Evolutionary conservation across 371 early-diverging fungal species (phyloP), one percentile per base, ranked within the genome.

Genomic region (Blastocladiella emersonii): DNA sequence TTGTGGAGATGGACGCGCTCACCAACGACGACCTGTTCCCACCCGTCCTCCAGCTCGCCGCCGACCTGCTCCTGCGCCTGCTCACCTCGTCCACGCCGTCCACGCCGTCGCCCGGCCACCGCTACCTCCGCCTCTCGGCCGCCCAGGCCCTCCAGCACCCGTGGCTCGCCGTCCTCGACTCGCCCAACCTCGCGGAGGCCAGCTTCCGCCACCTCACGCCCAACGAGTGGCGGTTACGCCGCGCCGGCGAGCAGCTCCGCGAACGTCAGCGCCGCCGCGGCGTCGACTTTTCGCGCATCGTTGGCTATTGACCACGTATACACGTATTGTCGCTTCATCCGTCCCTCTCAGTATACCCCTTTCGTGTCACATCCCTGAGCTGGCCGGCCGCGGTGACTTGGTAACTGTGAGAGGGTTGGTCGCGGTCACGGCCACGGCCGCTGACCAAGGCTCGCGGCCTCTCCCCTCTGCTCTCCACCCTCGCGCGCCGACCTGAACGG

Each of bases 1-100:
- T 59, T 59, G 59, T 59, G 27, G 59, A 59, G 23, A 41, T 59
- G 15, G 59, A 59, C 32, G 27, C 30, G 8, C 17, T 51, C 21
- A 4, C 8, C 21, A 27, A 51, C 53, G 53, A 51, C 53, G 53
- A 51, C 32, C 17, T 51, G 30, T 51, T 51, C 32, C 53, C 53
- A 30, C 34, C 53, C 12, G 30, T 51, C 53, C 32, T 51, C 10
- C 59, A 59, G 32, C 44, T 59, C 13, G 59, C 59, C n/a, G 59
- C 41, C 15, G 59, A 59, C 23, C 32, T 59, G 32, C 25, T 59
- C 1, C 37, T 59, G 3, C 35, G 59, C 12, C 37, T 59, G 25
- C 8, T 59, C 37, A 41, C 59, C 25, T 37, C 37, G 27, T 59
- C 59, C 7, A 51, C 53, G 10, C 53, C 53, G 30, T 25, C 53